A percentile compares a stretch with the other conserved stretches of the same genome.
phyloP scores from a whole-genome alignment of 2,329 filamentous ascomycete genomes.

The Penicillium brasilianum region DNA sequence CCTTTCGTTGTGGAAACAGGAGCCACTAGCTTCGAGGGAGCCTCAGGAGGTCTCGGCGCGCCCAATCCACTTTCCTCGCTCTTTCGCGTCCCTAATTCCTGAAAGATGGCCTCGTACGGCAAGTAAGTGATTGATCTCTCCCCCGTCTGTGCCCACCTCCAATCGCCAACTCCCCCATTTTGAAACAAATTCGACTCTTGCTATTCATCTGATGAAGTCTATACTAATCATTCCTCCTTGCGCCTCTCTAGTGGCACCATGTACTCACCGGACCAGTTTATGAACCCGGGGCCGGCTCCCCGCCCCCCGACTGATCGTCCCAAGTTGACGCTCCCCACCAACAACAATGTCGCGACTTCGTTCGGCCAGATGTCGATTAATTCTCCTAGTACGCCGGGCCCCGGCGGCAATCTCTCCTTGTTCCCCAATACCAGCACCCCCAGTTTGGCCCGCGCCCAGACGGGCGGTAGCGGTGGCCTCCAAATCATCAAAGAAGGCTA shows the following conservation, averaged over 20 bases:
- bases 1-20: constrained; percentile 4
- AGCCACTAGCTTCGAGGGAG: constrained; percentile 21
- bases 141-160: not conserved
- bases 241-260: constrained; percentile 49
- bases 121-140: constrained; percentile 37
- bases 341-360: constrained; percentile 73
- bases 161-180: not conserved
- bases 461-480: constrained; percentile 69
- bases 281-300: constrained; percentile 95
- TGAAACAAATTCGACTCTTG: not conserved
- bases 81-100: constrained; percentile 15
- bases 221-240: constrained; percentile 8
- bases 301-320: constrained; percentile 84
- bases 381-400: constrained; percentile 64
- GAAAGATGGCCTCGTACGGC: constrained; percentile 41
- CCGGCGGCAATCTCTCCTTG: constrained; percentile 57
- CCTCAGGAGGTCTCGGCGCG: constrained; percentile 34
- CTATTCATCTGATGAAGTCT: not conserved
- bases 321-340: constrained; percentile 75
- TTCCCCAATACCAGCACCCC: constrained; percentile 75
- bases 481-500: constrained; percentile 71
- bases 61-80: constrained; percentile 24
- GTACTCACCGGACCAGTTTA: constrained; percentile 73
- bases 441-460: constrained; percentile 66
- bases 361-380: constrained; percentile 70